A percentile compares a stretch with the other conserved stretches of the same genome.
Evolutionary conservation across 139 green algal species (phyloP).

Genomic region (Dunaliella primolecta): DNA sequence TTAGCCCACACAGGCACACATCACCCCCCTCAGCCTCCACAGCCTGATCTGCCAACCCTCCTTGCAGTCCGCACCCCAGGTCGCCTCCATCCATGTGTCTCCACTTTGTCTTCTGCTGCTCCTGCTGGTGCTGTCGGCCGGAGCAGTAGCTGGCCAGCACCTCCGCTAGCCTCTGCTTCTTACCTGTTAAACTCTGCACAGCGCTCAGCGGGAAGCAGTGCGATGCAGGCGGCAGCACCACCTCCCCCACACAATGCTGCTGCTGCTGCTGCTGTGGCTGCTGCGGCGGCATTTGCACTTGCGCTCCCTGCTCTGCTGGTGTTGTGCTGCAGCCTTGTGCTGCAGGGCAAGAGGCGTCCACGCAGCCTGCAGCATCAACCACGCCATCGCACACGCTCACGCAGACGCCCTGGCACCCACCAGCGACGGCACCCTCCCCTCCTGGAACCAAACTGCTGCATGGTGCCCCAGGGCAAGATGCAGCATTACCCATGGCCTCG

Average conservation of each 20-base stretch:
- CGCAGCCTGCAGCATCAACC: not conserved
- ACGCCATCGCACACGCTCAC: not conserved
- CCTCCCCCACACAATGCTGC: not conserved
- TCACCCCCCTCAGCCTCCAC: not conserved
- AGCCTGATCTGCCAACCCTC: not conserved
- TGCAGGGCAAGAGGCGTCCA: not conserved
- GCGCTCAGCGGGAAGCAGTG: not conserved
- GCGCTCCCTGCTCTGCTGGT: too few species aligned
- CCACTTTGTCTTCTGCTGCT: not conserved
- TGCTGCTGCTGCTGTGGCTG: not conserved
- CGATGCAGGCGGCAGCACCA: not conserved
- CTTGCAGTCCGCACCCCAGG: not conserved
- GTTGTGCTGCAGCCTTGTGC: too few species aligned
- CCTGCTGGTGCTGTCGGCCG: not conserved
- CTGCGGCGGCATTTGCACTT: not conserved
- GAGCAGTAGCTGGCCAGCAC: not conserved
- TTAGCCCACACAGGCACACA: not conserved
- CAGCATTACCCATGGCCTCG: too few species aligned
- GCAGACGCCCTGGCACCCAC: not conserved
- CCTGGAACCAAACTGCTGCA: too few species aligned
- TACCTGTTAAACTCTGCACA: not conserved
- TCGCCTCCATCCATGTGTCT: too few species aligned
- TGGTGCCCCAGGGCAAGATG: too few species aligned
- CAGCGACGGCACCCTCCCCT: too few species aligned
- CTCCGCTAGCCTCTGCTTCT: not conserved